phyloP scores from a whole-genome alignment of 768 basidiomycete genomes.

The Mycena sanguinolenta region DNA sequence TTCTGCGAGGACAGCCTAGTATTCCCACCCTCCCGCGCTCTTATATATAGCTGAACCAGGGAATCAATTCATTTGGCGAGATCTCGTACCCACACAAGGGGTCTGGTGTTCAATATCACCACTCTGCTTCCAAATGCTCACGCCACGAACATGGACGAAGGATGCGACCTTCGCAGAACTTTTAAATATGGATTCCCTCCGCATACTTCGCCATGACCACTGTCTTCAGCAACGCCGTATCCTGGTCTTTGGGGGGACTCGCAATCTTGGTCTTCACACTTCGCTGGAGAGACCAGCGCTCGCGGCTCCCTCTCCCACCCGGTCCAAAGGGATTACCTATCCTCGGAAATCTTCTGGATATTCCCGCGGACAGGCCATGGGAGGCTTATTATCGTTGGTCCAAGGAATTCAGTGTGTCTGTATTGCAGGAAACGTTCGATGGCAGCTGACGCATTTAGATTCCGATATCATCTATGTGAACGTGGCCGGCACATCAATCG shows the following conservation, averaged over 20 bases:
- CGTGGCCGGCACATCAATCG: conserved; percentile 42
- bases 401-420: conserved; percentile 29
- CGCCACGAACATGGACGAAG: too few relatives aligned
- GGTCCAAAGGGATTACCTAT: conserved; percentile 11
- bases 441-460: conserved; percentile 22
- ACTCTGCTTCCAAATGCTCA: too few relatives aligned
- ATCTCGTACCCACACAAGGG: too few relatives aligned
- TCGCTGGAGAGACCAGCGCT: background rate
- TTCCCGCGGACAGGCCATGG: background rate
- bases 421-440: background rate
- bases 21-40: too few relatives aligned
- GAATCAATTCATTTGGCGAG: too few relatives aligned
- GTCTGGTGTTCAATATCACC: too few relatives aligned
- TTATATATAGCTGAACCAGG: too few relatives aligned
- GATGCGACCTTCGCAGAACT: too few relatives aligned
- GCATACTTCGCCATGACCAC: too few relatives aligned
- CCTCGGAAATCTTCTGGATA: conserved; percentile 12
- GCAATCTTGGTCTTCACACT: background rate
- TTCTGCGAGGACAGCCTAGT: too few relatives aligned
- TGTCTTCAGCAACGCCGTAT: background rate
- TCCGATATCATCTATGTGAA: conserved; percentile 46
- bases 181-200: too few relatives aligned
- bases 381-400: background rate
- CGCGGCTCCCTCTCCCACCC: conserved; percentile 6
- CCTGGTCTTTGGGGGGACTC: background rate